Base-by-base conservation (phyloP, 768 basidiomycete species). In the Gymnopilus dilepis region DNA sequence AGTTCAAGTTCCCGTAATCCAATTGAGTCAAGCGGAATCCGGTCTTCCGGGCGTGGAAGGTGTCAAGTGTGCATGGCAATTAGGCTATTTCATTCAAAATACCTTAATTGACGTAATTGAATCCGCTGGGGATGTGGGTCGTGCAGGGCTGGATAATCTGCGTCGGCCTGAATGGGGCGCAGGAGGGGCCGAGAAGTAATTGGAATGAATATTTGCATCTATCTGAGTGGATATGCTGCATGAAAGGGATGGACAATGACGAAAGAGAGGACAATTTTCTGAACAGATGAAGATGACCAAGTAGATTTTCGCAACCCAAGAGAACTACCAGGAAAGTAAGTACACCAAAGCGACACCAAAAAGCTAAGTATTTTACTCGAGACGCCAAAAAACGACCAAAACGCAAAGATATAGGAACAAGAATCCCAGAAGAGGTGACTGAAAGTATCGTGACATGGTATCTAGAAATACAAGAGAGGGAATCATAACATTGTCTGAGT, bases 381-480 rank as follows among this genome's bases (percentile, higher is more conserved):
- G 5, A 56, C 19, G 13, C 33, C 12, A 15, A 19, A 34, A 53
- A 40, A 40, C 22, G 24, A 30, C 53, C 47, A 5, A 52, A 28
- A 41, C 2, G n/a, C 15, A 54, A 22, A 56, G 6, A 8, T 47
- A 37, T 26, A 24, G 31, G 33, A 37, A 34, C 11, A 54, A 47
- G 31, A 54, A 58, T 37, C 37, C 53, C 34, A 6, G 28, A 37
- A 40, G 57, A 47, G 28, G 59, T 30, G 42, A 53, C 17, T 30
- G 42, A 40, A 53, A 55, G 43, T 38, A 11, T 13, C 13, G 37
- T 21, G 31, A 19, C 30, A 54, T 12, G 55, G 54, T 55, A 48
- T 34, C 40, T 40, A 48, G n/a, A 34, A 48, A 55, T 21, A 47
- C 37, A 62, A 56, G 42, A 31, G 22, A 37, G n/a, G 40, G 31